These are phyloP conservation scores for Cronartium ribicola DNA, from an alignment of 1,284 basidiomycete genomes.

Conservation along the genomic window DNA sequence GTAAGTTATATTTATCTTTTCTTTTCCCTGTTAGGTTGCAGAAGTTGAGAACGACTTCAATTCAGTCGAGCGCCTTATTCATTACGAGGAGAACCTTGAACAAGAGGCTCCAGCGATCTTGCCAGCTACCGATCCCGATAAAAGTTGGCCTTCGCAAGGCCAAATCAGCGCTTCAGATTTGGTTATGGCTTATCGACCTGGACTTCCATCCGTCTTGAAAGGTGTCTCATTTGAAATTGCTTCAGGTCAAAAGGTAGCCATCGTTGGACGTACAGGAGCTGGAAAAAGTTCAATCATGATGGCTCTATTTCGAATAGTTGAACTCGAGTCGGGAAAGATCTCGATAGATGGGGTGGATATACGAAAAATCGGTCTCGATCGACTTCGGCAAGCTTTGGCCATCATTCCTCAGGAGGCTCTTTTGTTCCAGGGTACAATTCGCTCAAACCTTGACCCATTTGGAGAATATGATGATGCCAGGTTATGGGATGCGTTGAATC, in stretches of 20 bases:
- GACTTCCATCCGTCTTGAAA: conserved; percentile 56
- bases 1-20: too few relatives aligned
- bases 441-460: conserved; percentile 51
- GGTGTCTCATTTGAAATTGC: conserved; percentile 58
- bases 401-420: conserved; percentile 69
- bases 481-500: conserved; percentile 34
- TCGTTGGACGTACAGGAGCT: conserved; percentile 61
- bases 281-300: conserved; percentile 86
- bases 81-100: conserved; percentile 2
- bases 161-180: neutral
- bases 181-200: conserved; percentile 41
- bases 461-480: conserved; percentile 48
- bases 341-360: conserved; percentile 84
- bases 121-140: conserved; percentile 53
- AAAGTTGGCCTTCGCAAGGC: conserved; percentile 49
- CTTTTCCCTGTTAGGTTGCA: too few relatives aligned
- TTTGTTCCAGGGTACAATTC: conserved; percentile 46
- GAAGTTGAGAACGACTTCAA: conserved; percentile 91
- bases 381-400: conserved; percentile 62
- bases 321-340: conserved; percentile 57
- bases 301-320: conserved; percentile 74
- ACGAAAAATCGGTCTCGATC: conserved; percentile 74
- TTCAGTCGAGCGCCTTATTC: conserved; percentile 63
- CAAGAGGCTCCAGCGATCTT: conserved; percentile 57
- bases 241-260: conserved; percentile 48